Conservation (phyloP, 108 stramenopile species). For the Nannochloropsis salina region DNA sequence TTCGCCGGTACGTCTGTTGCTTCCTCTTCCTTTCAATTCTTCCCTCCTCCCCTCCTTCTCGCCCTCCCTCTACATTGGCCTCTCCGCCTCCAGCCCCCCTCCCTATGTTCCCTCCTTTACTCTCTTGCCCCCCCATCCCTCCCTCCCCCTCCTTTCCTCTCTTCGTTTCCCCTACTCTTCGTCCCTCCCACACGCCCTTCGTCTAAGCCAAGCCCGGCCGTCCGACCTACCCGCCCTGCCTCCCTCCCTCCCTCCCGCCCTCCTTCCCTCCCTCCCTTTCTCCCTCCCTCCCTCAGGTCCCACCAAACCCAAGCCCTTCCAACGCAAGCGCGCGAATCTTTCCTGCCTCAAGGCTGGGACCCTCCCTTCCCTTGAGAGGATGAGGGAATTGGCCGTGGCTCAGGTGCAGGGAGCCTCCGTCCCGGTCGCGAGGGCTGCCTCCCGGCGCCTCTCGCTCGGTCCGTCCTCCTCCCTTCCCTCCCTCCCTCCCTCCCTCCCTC, state of each 20-base stretch:
- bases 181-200: too few species aligned
- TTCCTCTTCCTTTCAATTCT: neutral
- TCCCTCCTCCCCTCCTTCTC: neutral
- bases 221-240: too few species aligned
- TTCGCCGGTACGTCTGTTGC: neutral
- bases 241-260: neutral
- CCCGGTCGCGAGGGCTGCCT: too few species aligned
- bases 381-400: too few species aligned
- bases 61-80: neutral
- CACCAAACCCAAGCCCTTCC: constrained; percentile 48
- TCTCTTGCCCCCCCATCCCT: neutral
- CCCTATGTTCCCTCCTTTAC: neutral
- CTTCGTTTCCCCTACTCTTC: neutral
- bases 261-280: neutral
- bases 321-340: constrained; percentile 42
- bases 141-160: neutral
- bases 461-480: too few species aligned
- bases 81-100: neutral
- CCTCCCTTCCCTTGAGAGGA: too few species aligned
- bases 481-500: too few species aligned
- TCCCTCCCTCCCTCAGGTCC: constrained; percentile 31
- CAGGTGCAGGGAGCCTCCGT: too few species aligned
- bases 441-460: too few species aligned
- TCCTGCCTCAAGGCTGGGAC: too few species aligned
- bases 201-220: too few species aligned